These are phyloP conservation scores for Ceratobasidium sp. DNA, from an alignment of 1,284 basidiomycete species.

Conservation along the genomic window DNA sequence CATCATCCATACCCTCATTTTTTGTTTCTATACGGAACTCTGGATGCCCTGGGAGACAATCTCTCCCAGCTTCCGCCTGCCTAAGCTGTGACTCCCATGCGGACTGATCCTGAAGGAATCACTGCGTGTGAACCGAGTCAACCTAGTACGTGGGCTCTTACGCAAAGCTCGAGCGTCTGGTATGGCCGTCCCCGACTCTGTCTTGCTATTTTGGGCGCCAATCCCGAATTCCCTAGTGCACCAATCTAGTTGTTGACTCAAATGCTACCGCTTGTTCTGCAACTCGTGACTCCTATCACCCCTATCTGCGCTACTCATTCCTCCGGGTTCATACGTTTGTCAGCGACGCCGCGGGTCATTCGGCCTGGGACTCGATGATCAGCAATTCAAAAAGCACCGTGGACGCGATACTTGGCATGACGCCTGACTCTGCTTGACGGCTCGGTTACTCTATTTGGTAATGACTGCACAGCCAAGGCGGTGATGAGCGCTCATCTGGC, in stretches of 20 bases:
- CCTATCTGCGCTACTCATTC: neutral
- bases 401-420: neutral
- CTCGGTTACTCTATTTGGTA: neutral
- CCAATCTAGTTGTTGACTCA: neutral
- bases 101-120: neutral
- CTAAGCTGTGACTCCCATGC: neutral
- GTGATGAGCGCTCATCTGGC: neutral
- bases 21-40: neutral
- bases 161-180: neutral
- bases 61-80: neutral
- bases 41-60: neutral
- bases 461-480: constrained; percentile 12
- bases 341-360: constrained; percentile 14
- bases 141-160: neutral
- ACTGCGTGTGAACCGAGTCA: neutral
- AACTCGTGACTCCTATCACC: neutral
- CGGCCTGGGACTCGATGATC: neutral
- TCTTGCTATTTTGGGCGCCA: neutral
- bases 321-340: neutral
- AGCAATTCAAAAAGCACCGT: constrained; percentile 7
- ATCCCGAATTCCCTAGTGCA: neutral
- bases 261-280: neutral
- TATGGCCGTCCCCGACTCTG: neutral
- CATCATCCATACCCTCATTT: neutral
- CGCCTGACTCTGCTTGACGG: neutral